Conservation (phyloP, 208 protist genomes). For the Phytomonas sp. region DNA sequence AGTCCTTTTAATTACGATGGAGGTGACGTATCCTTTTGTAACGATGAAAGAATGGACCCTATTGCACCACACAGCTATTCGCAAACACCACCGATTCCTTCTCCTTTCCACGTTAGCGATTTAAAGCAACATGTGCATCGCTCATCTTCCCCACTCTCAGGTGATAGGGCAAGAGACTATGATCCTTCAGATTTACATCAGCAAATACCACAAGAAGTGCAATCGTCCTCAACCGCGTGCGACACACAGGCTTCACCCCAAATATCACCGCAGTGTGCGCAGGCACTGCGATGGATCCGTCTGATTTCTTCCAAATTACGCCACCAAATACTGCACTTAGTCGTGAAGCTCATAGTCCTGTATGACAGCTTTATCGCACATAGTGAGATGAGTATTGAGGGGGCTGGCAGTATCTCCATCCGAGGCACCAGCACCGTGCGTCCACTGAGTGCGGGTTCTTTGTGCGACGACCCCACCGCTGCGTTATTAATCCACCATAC, state of each 20-base stretch:
- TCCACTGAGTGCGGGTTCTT: constrained; percentile 25
- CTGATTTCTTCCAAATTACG: constrained; percentile 17
- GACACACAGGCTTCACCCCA: neutral
- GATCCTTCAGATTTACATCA: neutral
- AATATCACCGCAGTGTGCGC: neutral
- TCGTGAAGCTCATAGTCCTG: constrained; percentile 50
- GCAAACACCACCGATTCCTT: neutral
- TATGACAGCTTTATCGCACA: constrained; percentile 73
- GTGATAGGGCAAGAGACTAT: neutral
- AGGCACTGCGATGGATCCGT: neutral
- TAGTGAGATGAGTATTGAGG: constrained; percentile 56
- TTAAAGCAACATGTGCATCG: neutral
- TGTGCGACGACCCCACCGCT: constrained; percentile 39
- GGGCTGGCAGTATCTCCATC: constrained; percentile 28
- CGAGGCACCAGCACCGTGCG: constrained; percentile 21
- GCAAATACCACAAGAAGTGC: neutral
- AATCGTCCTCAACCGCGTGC: neutral
- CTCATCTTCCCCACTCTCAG: neutral
- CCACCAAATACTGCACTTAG: constrained; percentile 30
- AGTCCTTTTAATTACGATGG: neutral
- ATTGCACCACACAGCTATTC: neutral
- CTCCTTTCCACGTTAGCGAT: neutral
- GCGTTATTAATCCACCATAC: constrained; percentile 12
- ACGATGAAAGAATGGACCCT: neutral
- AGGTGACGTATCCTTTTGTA: neutral